Evolutionary conservation across 2,329 filamentous ascomycete genomes (phyloP).

Genomic region (Cercospora nicotianae): DNA sequence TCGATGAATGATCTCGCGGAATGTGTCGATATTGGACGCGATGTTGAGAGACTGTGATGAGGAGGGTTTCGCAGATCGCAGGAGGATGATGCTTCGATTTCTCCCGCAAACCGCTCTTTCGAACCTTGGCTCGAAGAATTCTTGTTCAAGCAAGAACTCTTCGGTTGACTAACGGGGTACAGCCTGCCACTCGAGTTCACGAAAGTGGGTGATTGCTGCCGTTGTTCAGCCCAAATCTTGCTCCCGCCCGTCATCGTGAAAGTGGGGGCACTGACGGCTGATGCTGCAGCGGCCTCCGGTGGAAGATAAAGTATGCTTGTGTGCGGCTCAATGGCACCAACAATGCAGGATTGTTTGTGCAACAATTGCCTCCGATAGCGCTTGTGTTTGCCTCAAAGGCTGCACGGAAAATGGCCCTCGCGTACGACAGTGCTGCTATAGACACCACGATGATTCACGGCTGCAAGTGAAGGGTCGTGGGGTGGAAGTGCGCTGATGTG

Average conservation of each 20-base stretch:
- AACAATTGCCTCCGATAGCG: background rate
- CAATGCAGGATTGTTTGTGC: constrained; percentile 13
- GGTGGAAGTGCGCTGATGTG: background rate
- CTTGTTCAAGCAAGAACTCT: background rate
- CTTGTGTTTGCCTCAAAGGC: background rate
- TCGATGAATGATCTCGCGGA: background rate
- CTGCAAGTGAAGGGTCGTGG: background rate
- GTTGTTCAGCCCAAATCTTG: background rate
- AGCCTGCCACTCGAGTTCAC: constrained; percentile 12
- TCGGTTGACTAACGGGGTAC: background rate
- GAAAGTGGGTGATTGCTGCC: background rate
- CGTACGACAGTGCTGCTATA: background rate
- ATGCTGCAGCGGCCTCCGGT: background rate
- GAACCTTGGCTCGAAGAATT: background rate
- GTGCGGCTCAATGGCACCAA: constrained; percentile 14
- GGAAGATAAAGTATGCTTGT: constrained; percentile 1
- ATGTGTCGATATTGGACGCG: background rate
- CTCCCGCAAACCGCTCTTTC: background rate
- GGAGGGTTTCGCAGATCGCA: background rate
- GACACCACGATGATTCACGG: background rate
- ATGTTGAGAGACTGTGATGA: background rate
- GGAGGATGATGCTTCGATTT: background rate
- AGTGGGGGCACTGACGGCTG: background rate
- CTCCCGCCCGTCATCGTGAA: background rate
- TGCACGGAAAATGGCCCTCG: background rate